phyloP scores from a whole-genome alignment of 768 basidiomycete genomes.

The Inosperma sp. region DNA sequence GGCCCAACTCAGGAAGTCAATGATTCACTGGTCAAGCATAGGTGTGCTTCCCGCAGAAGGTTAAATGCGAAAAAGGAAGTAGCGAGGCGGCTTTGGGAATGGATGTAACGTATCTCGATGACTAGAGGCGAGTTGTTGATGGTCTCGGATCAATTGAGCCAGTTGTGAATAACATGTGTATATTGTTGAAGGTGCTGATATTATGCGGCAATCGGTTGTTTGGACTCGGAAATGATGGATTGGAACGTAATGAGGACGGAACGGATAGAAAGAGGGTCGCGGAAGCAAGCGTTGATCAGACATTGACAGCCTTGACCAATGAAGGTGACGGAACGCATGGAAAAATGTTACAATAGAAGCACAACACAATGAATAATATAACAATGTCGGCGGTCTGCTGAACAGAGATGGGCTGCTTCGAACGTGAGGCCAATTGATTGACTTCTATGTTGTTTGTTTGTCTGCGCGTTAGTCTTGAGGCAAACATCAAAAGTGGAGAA shows the following conservation, averaged over 20 bases:
- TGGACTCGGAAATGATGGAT: constrained; percentile 11
- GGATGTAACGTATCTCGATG: too few relatives aligned
- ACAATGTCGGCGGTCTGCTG: constrained; percentile 14
- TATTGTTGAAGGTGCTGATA: too few relatives aligned
- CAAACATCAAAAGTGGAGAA: constrained; percentile 12
- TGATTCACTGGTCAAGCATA: neutral
- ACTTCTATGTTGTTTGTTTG: constrained; percentile 26
- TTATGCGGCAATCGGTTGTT: too few relatives aligned
- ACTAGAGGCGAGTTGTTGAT: too few relatives aligned
- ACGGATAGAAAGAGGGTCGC: constrained; percentile 15
- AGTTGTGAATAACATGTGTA: too few relatives aligned
- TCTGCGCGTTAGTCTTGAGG: constrained; percentile 16
- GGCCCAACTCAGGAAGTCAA: neutral
- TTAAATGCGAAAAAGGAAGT: constrained; percentile 13
- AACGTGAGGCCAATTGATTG: constrained; percentile 20
- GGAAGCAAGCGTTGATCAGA: constrained; percentile 25
- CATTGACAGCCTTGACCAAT: constrained; percentile 22
- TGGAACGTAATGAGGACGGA: constrained; percentile 13
- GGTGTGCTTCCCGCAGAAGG: neutral
- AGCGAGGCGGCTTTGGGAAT: neutral
- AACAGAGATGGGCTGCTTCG: constrained; percentile 17
- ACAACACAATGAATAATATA: constrained; percentile 34
- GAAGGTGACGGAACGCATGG: constrained; percentile 20
- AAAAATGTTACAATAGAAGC: constrained; percentile 36
- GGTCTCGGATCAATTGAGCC: too few relatives aligned